phyloP scores from a whole-genome alignment of 805 yeast genomes.

The Debaryomyces prosopidis region DNA sequence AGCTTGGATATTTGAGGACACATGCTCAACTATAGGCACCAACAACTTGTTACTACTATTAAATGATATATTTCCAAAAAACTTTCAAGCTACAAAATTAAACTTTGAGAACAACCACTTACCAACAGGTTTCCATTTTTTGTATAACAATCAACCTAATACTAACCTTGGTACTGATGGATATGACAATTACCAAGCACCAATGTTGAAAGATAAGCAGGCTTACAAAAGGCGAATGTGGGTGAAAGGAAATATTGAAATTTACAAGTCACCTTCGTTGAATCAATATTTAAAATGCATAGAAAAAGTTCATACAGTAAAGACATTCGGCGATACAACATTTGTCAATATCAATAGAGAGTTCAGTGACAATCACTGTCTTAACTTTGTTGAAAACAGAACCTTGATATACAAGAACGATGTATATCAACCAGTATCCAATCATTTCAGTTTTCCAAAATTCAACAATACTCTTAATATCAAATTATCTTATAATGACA shows the following conservation, averaged over 20 bases:
- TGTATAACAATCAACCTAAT: constrained; percentile 64
- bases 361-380: constrained; percentile 30
- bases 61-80: constrained; percentile 10
- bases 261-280: constrained; percentile 29
- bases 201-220: constrained; percentile 28
- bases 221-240: constrained; percentile 69
- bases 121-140: constrained; percentile 62
- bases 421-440: not conserved
- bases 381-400: constrained; percentile 51
- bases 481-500: constrained; percentile 20
- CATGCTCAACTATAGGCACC: constrained; percentile 19
- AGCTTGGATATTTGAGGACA: constrained; percentile 21
- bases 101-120: not conserved
- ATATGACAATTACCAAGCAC: constrained; percentile 78
- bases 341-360: constrained; percentile 59
- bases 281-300: constrained; percentile 44
- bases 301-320: constrained; percentile 51
- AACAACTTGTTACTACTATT: constrained; percentile 17
- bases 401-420: constrained; percentile 59
- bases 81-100: not conserved
- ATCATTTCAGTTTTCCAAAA: not conserved
- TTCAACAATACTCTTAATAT: not conserved
- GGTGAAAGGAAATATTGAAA: constrained; percentile 67
- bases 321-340: constrained; percentile 33
- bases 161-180: constrained; percentile 64